Base-by-base conservation (phyloP, 805 yeast genomes). In the Blastobotrys attinorum region DNA sequence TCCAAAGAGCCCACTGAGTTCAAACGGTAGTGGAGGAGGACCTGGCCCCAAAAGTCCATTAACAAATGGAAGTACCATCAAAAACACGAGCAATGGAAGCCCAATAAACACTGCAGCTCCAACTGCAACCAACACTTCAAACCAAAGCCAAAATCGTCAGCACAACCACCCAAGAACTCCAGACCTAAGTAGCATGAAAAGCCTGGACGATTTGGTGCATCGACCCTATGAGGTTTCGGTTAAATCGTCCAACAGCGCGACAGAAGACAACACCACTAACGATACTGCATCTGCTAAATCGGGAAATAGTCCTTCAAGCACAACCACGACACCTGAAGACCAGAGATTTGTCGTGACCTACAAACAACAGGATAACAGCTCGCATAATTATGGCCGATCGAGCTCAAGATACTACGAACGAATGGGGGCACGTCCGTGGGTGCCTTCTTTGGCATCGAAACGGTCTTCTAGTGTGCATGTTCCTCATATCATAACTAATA, bases 401-500 rank as follows among this genome's bases (percentile, higher is more conserved):
- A 31, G 38, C 21, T 33, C 39, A 7, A 31, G 43, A 13, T 40
- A 40, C 39, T 40, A 40, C 23, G 43, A 40, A 16, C n/a, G 29
- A n/a, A 40, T 40, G 43, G 35, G 21, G 16, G 20, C 34, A 15
- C 15, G 39, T 17, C 31, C 43, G 31, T 40, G 43, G 43, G 22
- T 40, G 11, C 43, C 43, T 15, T 18, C 43, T 2, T 16, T 22
- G 22, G 22, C 21, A 11, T 10, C 37, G 22, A 18, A 31, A 10
- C 37, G 31, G 8, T 11, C 22, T 8, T 31, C 43, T 3, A 22
- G 21, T 11, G 29, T 31, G 10, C 43, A 31, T 15, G 18, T 32
- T 10, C 43, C 43, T 13, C 22, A 38, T n/a, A 7, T 38, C 11
- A 5, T 21, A 17, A n/a, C 10, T 13, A 34, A 34, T 20, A 5